A percentile compares a stretch with the other conserved stretches of the same genome.
These are phyloP conservation scores for Aspergillus sp. DNA, from an alignment of 2,329 filamentous ascomycete species.

Conservation along the genomic window DNA sequence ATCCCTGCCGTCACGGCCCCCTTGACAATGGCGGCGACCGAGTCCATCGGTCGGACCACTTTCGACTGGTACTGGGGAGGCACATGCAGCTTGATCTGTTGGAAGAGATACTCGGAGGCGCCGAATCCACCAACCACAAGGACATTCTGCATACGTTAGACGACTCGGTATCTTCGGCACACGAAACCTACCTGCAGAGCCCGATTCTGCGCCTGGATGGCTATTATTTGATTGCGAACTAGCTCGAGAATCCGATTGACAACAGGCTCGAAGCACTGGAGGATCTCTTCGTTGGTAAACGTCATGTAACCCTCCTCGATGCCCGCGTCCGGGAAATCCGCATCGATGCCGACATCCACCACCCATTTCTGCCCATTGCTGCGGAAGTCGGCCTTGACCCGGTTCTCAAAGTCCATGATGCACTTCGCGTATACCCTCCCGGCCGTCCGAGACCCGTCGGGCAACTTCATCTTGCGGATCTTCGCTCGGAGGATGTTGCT, in stretches of 20 bases:
- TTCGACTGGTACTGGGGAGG: slow-evolving; percentile 97
- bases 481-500: slow-evolving; percentile 96
- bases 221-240: slow-evolving; percentile 96
- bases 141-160: slow-evolving; percentile 56
- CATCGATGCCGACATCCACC: slow-evolving; percentile 96
- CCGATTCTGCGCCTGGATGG: slow-evolving; percentile 94
- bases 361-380: slow-evolving; percentile 99
- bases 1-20: slow-evolving; percentile 96
- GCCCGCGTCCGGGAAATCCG: slow-evolving; percentile 91
- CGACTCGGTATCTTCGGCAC: background rate
- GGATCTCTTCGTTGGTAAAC: slow-evolving; percentile 97
- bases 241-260: slow-evolving; percentile 94
- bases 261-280: slow-evolving; percentile 97
- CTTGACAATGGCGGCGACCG: slow-evolving; percentile 96
- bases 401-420: slow-evolving; percentile 99
- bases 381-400: slow-evolving; percentile 98
- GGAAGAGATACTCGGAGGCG: slow-evolving; percentile 97
- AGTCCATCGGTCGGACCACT: slow-evolving; percentile 97
- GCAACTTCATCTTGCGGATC: slow-evolving; percentile 98
- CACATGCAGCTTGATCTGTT: slow-evolving; percentile 97
- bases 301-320: slow-evolving; percentile 99
- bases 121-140: slow-evolving; percentile 96
- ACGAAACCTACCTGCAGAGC: slow-evolving; percentile 58
- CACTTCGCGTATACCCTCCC: slow-evolving; percentile 97
- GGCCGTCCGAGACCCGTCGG: slow-evolving; percentile 93